Conservation (phyloP, 257 asterid genomes). For the Buddleja alternifolia region DNA sequence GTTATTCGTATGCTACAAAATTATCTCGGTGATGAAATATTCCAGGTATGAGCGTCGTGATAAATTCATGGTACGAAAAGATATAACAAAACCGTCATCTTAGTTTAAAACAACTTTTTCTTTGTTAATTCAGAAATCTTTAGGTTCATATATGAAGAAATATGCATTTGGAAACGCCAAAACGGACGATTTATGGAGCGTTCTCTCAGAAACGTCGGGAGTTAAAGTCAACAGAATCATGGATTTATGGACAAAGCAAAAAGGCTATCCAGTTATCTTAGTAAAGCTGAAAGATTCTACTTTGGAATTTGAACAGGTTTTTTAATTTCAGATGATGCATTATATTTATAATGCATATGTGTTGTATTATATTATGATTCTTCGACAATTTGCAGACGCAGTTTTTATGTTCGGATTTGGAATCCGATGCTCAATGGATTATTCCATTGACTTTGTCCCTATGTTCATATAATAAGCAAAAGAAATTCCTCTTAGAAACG, state of each 20-base stretch:
- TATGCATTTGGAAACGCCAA: constrained; percentile 43
- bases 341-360: background rate
- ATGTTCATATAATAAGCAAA: constrained; percentile 35
- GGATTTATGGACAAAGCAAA: constrained; percentile 50
- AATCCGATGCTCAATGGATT: constrained; percentile 41
- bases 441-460: constrained; percentile 45
- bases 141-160: constrained; percentile 43
- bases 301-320: constrained; percentile 48
- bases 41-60: constrained; percentile 40
- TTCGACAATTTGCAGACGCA: constrained; percentile 32
- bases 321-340: background rate
- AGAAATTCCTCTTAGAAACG: constrained; percentile 38
- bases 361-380: background rate
- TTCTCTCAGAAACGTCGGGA: constrained; percentile 47
- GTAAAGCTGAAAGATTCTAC: constrained; percentile 29
- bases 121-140: constrained; percentile 39
- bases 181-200: constrained; percentile 52
- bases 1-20: constrained; percentile 43
- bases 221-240: constrained; percentile 38
- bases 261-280: constrained; percentile 48
- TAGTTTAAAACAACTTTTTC: background rate
- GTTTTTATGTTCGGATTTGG: constrained; percentile 35
- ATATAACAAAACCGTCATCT: background rate
- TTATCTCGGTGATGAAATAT: constrained; percentile 48
- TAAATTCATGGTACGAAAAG: background rate